Evolutionary conservation across 2,329 filamentous ascomycete genomes (phyloP).

Genomic region (Aspergillus ochraceus): DNA sequence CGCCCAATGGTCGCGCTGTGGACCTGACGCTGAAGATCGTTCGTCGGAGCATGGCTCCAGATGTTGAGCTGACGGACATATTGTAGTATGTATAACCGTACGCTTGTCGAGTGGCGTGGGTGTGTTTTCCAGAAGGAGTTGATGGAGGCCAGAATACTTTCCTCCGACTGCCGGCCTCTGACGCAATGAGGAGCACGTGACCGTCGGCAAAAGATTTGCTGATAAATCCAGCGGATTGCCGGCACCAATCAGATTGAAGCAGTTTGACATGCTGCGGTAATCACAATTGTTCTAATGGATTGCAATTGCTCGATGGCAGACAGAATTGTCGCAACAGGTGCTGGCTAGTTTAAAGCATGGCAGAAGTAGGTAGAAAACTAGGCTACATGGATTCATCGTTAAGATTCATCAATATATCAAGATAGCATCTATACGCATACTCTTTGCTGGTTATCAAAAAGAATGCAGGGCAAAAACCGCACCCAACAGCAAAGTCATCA

Average conservation of each 20-base stretch:
- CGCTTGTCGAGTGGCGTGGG: not conserved
- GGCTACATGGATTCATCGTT: too few species aligned
- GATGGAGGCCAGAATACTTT: constrained; percentile 11
- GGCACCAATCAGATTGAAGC: constrained; percentile 23
- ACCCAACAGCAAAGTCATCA: too few species aligned
- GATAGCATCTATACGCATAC: too few species aligned
- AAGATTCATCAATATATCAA: too few species aligned
- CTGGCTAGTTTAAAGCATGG: too few species aligned
- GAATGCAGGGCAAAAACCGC: too few species aligned
- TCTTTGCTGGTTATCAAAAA: too few species aligned
- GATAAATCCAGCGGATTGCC: constrained; percentile 25
- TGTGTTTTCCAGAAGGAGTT: not conserved
- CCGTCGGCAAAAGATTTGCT: constrained; percentile 10
- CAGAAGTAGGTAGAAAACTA: too few species aligned
- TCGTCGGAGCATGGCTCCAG: constrained; percentile 34
- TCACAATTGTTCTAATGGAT: not conserved
- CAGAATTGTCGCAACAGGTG: too few species aligned
- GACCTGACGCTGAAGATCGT: constrained; percentile 27
- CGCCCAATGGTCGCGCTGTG: constrained; percentile 15
- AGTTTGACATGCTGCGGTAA: constrained; percentile 16
- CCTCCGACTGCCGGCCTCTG: constrained; percentile 23
- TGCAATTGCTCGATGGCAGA: too few species aligned
- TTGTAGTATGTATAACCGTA: constrained; percentile 6
- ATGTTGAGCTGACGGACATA: constrained; percentile 35
- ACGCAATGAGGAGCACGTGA: constrained; percentile 36